A percentile compares a stretch with the other conserved stretches of the same genome.
Evolutionary conservation across 768 basidiomycete species (phyloP).

Genomic region (Mycena chlorophos): DNA sequence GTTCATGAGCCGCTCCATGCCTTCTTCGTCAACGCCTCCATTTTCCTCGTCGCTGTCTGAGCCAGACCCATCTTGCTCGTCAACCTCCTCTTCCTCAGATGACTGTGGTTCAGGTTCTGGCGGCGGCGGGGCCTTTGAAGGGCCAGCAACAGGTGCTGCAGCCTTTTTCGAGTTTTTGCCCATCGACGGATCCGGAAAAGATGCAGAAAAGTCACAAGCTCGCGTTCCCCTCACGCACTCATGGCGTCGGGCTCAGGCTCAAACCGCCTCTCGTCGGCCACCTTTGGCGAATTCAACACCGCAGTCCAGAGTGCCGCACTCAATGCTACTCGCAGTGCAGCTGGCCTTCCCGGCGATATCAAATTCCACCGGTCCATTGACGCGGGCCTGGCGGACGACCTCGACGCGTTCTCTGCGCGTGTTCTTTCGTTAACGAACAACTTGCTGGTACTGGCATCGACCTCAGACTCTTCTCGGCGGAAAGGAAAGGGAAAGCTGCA

Average conservation of each 20-base stretch:
- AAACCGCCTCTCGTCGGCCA: conserved; percentile 4
- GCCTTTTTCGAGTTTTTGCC: conserved; percentile 7
- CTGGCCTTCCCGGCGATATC: conserved; percentile 70
- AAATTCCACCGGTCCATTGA: conserved; percentile 90
- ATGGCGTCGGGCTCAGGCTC: conserved; percentile 1
- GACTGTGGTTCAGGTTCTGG: conserved; percentile 12
- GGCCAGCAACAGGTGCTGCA: conserved; percentile 2
- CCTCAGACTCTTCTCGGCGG: conserved; percentile 40
- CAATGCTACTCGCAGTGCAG: conserved; percentile 61
- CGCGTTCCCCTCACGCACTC: background rate
- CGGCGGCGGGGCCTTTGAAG: conserved; percentile 12
- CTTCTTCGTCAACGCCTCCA: conserved; percentile 55
- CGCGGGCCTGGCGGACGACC: conserved; percentile 58
- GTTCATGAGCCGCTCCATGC: conserved; percentile 57
- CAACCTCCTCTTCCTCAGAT: conserved; percentile 22
- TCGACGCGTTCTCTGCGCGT: conserved; percentile 69
- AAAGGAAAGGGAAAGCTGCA: conserved; percentile 60
- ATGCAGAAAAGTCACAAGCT: background rate
- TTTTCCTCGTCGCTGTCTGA: conserved; percentile 32
- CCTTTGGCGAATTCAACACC: conserved; percentile 56
- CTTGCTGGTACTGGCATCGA: conserved; percentile 54
- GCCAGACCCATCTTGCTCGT: background rate
- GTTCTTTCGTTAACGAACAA: conserved; percentile 68
- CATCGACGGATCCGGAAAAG: background rate
- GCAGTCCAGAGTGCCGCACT: conserved; percentile 62